phyloP scores from a whole-genome alignment of 169 alveolate species.

The Plasmodium reichenowi region DNA sequence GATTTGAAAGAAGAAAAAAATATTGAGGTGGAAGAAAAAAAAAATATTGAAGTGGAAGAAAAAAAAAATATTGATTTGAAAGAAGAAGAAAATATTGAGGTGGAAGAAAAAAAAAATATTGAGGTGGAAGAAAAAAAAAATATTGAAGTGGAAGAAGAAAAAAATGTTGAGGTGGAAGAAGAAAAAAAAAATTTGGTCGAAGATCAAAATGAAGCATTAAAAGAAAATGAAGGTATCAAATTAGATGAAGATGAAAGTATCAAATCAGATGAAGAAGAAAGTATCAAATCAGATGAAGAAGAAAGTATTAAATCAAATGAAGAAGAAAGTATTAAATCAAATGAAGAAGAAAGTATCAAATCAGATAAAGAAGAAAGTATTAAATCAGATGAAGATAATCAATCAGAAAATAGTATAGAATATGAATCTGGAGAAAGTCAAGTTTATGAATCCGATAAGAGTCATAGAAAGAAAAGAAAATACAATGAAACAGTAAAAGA shows the following conservation, averaged over 20 bases:
- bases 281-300: neutral
- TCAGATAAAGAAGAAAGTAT: neutral
- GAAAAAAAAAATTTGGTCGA: too few species aligned
- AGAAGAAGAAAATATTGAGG: neutral
- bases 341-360: neutral
- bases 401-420: neutral
- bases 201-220: too few species aligned
- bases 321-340: neutral
- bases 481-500: too few species aligned
- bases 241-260: neutral
- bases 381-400: neutral
- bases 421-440: neutral
- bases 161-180: too few species aligned
- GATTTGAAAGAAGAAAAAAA: slow-evolving; percentile 1
- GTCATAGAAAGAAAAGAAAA: neutral
- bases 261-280: neutral
- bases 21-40: neutral
- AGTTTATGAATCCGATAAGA: neutral
- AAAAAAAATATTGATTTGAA: neutral
- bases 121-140: neutral
- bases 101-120: neutral
- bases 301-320: slow-evolving; percentile 6
- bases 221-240: too few species aligned
- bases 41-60: neutral
- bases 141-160: neutral